A percentile compares a stretch with the other conserved stretches of the same genome.
Conservation (phyloP, 116 monocot species). For the Iris pallida region DNA sequence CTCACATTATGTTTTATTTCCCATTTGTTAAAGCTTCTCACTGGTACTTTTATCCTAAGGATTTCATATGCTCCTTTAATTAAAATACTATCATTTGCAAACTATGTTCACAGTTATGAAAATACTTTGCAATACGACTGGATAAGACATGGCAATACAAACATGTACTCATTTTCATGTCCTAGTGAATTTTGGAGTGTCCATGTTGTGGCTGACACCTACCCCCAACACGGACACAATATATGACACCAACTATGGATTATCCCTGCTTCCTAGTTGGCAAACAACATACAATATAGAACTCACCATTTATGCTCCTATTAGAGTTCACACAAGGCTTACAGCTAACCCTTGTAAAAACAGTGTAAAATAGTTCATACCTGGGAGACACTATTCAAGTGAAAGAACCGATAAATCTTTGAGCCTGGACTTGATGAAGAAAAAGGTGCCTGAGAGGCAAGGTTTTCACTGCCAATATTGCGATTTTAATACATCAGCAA, state of each 20-base stretch:
- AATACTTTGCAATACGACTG: too few species aligned
- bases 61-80: too few species aligned
- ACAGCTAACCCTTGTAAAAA: not conserved
- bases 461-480: constrained; percentile 18
- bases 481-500: constrained; percentile 7
- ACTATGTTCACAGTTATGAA: too few species aligned
- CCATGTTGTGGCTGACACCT: not conserved
- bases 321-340: too few species aligned
- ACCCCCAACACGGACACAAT: not conserved
- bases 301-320: too few species aligned
- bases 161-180: too few species aligned
- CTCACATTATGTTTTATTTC: too few species aligned
- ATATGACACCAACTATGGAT: not conserved
- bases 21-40: too few species aligned
- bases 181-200: too few species aligned
- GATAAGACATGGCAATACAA: too few species aligned
- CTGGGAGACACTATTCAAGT: constrained; percentile 61
- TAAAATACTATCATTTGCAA: too few species aligned
- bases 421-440: not conserved
- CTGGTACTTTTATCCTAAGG: too few species aligned
- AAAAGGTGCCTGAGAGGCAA: constrained; percentile 6
- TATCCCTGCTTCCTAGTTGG: not conserved
- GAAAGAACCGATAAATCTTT: constrained; percentile 47
- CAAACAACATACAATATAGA: not conserved
- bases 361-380: constrained; percentile 22